Evolutionary conservation across 1,284 basidiomycete genomes (phyloP).

Genomic region (Cutaneotrichosporon dermatis): DNA sequence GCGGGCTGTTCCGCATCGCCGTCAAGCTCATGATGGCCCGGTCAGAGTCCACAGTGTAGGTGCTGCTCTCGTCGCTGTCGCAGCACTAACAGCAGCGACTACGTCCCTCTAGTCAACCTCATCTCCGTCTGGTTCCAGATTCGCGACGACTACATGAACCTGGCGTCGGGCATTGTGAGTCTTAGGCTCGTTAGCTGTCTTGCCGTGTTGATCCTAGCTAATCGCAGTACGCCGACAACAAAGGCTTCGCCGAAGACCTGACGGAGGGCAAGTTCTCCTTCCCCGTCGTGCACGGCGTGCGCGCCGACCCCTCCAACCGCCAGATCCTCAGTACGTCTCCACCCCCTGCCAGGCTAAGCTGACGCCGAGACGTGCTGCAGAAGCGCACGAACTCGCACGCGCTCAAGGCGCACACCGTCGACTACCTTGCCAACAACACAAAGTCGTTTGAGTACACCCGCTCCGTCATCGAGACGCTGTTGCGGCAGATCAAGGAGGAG

Average conservation of each 20-base stretch:
- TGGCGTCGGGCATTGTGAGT: slow-evolving; percentile 73
- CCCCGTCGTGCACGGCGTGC: slow-evolving; percentile 83
- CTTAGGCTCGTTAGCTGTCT: not conserved
- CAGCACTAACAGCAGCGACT: slow-evolving; percentile 59
- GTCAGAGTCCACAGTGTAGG: slow-evolving; percentile 60
- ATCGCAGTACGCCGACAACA: slow-evolving; percentile 75
- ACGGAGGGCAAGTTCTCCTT: slow-evolving; percentile 97
- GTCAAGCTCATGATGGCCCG: slow-evolving; percentile 93
- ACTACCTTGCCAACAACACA: slow-evolving; percentile 67
- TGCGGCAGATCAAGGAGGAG: slow-evolving; percentile 48
- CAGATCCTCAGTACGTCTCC: slow-evolving; percentile 69
- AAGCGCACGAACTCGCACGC: slow-evolving; percentile 76
- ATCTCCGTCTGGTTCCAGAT: slow-evolving; percentile 96
- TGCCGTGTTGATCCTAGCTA: not conserved
- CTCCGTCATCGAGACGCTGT: slow-evolving; percentile 43
- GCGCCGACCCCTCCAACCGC: slow-evolving; percentile 66
- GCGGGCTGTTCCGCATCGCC: slow-evolving; percentile 85
- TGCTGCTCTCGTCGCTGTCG: slow-evolving; percentile 1
- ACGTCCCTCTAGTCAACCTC: slow-evolving; percentile 86
- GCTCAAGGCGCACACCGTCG: slow-evolving; percentile 71
- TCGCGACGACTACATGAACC: slow-evolving; percentile 94
- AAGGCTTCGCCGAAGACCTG: slow-evolving; percentile 91
- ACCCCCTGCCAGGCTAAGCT: not conserved
- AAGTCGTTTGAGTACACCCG: slow-evolving; percentile 72
- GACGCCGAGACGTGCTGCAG: slow-evolving; percentile 71